Evolutionary conservation across 306 rosid species (phyloP).

Genomic region (Oemleria cerasiformis): DNA sequence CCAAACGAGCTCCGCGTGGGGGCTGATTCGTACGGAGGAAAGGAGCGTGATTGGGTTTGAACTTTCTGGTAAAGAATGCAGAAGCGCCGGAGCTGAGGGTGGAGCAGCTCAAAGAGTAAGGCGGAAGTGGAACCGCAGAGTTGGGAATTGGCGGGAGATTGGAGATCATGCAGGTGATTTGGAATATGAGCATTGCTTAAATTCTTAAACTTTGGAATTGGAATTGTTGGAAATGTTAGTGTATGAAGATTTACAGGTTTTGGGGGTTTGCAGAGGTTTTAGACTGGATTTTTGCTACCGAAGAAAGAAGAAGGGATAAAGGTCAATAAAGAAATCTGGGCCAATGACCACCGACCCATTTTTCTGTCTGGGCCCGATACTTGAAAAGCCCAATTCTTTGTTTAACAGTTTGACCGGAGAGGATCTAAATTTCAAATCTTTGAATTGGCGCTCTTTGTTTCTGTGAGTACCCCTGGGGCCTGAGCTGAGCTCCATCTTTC

Average conservation of each 20-base stretch:
- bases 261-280: constrained; percentile 15
- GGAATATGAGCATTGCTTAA: constrained; percentile 10
- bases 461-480: too few relatives aligned
- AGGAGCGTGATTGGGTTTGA: constrained; percentile 25
- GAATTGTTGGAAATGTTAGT: not conserved
- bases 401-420: too few relatives aligned
- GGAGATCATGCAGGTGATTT: constrained; percentile 11
- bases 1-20: constrained; percentile 20
- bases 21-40: constrained; percentile 26
- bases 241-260: not conserved
- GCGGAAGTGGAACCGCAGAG: constrained; percentile 21
- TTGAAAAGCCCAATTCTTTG: too few relatives aligned
- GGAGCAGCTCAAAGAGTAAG: constrained; percentile 27
- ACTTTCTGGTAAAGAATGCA: constrained; percentile 22
- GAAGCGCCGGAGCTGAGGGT: constrained; percentile 34
- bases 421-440: too few relatives aligned
- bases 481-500: too few relatives aligned
- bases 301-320: not conserved
- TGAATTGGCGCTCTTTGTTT: too few relatives aligned
- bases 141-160: constrained; percentile 14
- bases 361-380: too few relatives aligned
- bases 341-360: not conserved
- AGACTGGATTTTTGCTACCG: not conserved
- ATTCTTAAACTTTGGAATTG: not conserved
- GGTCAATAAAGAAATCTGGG: not conserved